Evolutionary conservation across 768 basidiomycete species (phyloP).

Genomic region (Rhodotorula sphaerocarpa): DNA sequence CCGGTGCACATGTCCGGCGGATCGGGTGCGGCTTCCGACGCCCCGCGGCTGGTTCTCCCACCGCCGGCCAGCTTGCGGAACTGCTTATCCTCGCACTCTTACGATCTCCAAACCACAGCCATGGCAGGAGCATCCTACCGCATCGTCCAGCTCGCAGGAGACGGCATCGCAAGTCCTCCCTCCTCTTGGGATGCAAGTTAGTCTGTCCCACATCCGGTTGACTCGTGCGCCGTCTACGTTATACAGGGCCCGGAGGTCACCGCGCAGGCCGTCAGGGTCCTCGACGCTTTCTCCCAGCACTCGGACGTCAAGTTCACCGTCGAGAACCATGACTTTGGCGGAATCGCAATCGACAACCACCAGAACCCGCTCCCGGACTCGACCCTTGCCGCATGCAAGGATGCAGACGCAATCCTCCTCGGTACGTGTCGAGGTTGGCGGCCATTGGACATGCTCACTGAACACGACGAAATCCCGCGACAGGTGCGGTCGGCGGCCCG

Average conservation of each 20-base stretch:
- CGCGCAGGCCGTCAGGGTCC: slow-evolving; percentile 70
- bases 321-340: slow-evolving; percentile 73
- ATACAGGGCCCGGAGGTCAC: slow-evolving; percentile 78
- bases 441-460: background rate
- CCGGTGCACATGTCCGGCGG: too few relatives aligned
- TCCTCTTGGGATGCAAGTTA: too few relatives aligned
- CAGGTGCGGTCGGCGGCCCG: slow-evolving; percentile 96
- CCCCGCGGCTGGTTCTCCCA: background rate
- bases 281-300: slow-evolving; percentile 60
- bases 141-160: slow-evolving; percentile 84
- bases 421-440: slow-evolving; percentile 49
- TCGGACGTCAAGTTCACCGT: slow-evolving; percentile 63
- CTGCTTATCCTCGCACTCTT: too few relatives aligned
- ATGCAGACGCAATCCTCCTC: slow-evolving; percentile 91
- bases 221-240: too few relatives aligned
- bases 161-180: slow-evolving; percentile 68
- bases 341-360: slow-evolving; percentile 77
- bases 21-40: too few relatives aligned
- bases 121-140: slow-evolving; percentile 50
- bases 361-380: slow-evolving; percentile 77
- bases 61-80: too few relatives aligned
- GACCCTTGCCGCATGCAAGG: slow-evolving; percentile 78
- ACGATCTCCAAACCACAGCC: background rate
- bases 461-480: too few relatives aligned
- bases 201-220: background rate